phyloP scores from a whole-genome alignment of 2,329 filamentous ascomycete species.

The Phyllosticta capitalensis region DNA sequence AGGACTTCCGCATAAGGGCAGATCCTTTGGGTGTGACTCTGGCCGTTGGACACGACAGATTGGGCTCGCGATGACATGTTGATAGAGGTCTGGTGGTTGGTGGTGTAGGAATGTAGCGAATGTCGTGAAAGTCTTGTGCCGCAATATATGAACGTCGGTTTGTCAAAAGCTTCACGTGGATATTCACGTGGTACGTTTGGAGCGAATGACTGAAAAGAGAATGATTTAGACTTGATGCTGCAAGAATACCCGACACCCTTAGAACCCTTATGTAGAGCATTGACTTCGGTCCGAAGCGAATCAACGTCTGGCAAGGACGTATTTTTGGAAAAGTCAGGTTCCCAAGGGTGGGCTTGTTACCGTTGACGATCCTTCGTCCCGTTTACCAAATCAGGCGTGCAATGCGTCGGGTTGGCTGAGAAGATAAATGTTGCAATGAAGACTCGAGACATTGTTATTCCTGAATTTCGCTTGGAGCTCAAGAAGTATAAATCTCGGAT shows the following conservation, averaged over 20 bases:
- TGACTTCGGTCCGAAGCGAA: neutral
- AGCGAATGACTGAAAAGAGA: neutral
- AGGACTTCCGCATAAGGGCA: neutral
- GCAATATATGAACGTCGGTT: neutral
- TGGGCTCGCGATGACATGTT: neutral
- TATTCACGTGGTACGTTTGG: neutral
- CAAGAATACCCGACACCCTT: neutral
- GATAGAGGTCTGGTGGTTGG: neutral
- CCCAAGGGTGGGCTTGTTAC: neutral
- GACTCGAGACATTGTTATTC: neutral
- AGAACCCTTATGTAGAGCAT: neutral
- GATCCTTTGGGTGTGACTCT: neutral
- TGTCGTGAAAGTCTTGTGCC: neutral
- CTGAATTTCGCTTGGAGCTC: neutral
- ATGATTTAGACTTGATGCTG: neutral
- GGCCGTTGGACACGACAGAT: neutral
- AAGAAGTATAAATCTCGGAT: neutral
- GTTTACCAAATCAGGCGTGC: neutral
- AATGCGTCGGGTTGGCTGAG: neutral
- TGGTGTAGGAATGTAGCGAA: neutral
- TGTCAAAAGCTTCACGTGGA: neutral
- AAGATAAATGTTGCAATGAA: neutral
- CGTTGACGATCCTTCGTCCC: neutral
- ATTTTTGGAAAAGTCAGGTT: neutral
- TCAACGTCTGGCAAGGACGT: neutral